These are phyloP conservation scores for Saccharomyces jurei DNA, from an alignment of 805 yeast genomes.

Conservation along the genomic window DNA sequence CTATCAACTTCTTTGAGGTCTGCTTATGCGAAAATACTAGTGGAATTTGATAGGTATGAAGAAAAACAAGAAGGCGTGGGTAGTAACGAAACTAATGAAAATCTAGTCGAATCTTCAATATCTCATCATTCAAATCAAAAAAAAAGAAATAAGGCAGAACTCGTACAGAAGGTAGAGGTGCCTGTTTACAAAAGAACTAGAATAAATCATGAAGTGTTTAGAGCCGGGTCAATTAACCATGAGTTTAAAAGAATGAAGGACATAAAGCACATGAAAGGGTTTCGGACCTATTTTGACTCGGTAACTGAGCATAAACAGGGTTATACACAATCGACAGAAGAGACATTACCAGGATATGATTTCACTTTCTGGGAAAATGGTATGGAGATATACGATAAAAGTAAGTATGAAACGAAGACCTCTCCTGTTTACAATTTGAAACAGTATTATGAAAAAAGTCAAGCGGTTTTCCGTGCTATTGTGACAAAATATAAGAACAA, in stretches of 20 bases:
- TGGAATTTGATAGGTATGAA: constrained; percentile 23
- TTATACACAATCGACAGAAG: constrained; percentile 28
- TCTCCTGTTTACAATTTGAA: constrained; percentile 48
- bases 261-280: constrained; percentile 42
- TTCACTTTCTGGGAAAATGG: constrained; percentile 39
- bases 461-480: constrained; percentile 32
- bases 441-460: constrained; percentile 52
- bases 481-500: not conserved
- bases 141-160: not conserved
- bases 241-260: constrained; percentile 41
- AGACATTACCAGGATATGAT: constrained; percentile 36
- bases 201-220: constrained; percentile 2
- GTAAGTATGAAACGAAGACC: constrained; percentile 32
- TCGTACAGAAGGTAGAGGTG: constrained; percentile 1
- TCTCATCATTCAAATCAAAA: not conserved
- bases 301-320: constrained; percentile 38
- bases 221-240: constrained; percentile 38
- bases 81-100: not conserved
- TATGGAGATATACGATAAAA: constrained; percentile 33
- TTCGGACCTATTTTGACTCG: constrained; percentile 42
- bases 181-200: constrained; percentile 26
- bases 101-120: not conserved
- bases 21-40: constrained; percentile 44
- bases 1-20: constrained; percentile 57
- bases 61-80: not conserved